These are phyloP conservation scores for Plenodomus biglobosus DNA, from an alignment of 2,329 filamentous ascomycete genomes.

Conservation along the genomic window DNA sequence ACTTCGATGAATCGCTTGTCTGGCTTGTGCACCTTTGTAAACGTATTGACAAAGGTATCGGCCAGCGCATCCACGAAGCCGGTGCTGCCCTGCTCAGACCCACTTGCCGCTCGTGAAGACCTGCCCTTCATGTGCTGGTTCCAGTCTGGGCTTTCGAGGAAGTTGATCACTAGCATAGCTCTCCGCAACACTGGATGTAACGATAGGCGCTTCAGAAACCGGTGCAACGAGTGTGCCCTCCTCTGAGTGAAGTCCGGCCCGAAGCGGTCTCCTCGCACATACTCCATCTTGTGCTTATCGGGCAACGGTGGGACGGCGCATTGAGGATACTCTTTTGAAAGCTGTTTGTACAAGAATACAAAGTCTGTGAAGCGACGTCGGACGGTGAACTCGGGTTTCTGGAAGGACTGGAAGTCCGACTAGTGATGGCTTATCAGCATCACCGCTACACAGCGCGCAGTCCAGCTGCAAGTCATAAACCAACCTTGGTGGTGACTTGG, in stretches of 20 bases:
- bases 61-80: conserved; percentile 94
- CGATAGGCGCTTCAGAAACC: conserved; percentile 83
- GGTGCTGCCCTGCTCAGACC: conserved; percentile 49
- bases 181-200: conserved; percentile 87
- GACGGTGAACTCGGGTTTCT: conserved; percentile 74
- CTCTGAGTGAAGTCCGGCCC: conserved; percentile 88
- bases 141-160: conserved; percentile 93
- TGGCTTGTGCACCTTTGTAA: conserved; percentile 93
- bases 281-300: conserved; percentile 99
- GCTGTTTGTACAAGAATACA: conserved; percentile 89
- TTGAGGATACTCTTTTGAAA: conserved; percentile 84
- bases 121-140: conserved; percentile 90
- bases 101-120: conserved; percentile 62
- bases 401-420: conserved; percentile 94
- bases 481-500: conserved; percentile 83
- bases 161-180: conserved; percentile 78
- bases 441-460: background rate
- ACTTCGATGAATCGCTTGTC: conserved; percentile 95
- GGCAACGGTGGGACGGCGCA: conserved; percentile 92
- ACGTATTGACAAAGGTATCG: conserved; percentile 95
- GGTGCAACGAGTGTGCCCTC: conserved; percentile 84
- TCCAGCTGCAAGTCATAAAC: conserved; percentile 2
- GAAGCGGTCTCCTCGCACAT: conserved; percentile 94
- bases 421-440: conserved; percentile 43
- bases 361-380: conserved; percentile 97